phyloP scores from a whole-genome alignment of 2,329 filamentous ascomycete genomes.

The Aspergillus caelatus region DNA sequence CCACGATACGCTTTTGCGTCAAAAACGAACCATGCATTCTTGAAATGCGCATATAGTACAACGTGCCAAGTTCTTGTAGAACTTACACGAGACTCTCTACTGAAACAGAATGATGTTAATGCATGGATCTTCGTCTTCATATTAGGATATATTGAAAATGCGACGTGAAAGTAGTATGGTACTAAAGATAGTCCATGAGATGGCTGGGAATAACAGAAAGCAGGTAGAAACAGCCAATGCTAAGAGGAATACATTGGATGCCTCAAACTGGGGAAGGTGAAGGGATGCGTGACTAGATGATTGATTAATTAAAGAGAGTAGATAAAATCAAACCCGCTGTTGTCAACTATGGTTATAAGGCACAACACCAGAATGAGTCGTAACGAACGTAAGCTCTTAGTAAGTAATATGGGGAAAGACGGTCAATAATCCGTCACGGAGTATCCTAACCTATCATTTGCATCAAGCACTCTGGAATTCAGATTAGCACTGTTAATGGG shows the following conservation, averaged over 20 bases:
- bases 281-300: not conserved
- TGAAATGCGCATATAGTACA: not conserved
- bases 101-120: not conserved
- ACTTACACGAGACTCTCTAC: not conserved
- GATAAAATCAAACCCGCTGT: not conserved
- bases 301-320: not conserved
- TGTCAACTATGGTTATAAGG: not conserved
- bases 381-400: constrained; percentile 12
- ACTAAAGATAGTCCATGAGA: not conserved
- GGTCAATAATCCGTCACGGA: constrained; percentile 39
- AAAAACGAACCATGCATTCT: not conserved
- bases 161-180: not conserved
- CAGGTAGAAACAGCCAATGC: not conserved
- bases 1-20: not conserved
- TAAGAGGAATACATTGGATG: not conserved
- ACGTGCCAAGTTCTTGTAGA: not conserved
- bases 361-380: constrained; percentile 2
- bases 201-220: not conserved
- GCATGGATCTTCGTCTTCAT: not conserved
- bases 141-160: not conserved
- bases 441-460: constrained; percentile 46
- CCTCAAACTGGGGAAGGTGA: not conserved
- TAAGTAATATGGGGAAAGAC: not conserved
- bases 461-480: constrained; percentile 43
- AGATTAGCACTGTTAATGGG: constrained; percentile 16